Conservation (phyloP, 208 protist species). For the Vickermania ingenoplastis region DNA sequence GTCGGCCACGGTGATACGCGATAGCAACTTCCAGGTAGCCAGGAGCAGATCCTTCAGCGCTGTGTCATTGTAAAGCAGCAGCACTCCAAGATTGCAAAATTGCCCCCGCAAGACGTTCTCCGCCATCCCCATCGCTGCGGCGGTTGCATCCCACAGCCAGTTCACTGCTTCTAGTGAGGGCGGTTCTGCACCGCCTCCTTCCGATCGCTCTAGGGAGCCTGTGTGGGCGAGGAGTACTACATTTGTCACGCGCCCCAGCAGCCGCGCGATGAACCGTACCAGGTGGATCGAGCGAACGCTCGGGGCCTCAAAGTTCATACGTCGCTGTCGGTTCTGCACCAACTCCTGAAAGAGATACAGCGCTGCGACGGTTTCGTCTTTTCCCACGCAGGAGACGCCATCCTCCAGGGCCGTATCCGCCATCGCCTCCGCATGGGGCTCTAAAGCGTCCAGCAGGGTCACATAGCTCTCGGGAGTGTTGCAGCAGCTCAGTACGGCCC, state of each 20-base stretch:
- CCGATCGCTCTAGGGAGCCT: neutral
- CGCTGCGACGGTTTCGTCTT: conserved; percentile 11
- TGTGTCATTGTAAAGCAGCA: conserved; percentile 38
- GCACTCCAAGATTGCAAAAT: conserved; percentile 49
- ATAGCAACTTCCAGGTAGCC: conserved; percentile 26
- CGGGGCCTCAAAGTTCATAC: conserved; percentile 23
- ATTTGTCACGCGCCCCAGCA: conserved; percentile 7
- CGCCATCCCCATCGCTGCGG: conserved; percentile 21
- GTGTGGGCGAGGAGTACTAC: conserved; percentile 5
- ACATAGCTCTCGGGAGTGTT: conserved; percentile 21
- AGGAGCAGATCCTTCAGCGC: conserved; percentile 21
- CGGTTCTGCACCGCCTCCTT: neutral
- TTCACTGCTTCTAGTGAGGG: conserved; percentile 13
- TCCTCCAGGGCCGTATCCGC: conserved; percentile 9
- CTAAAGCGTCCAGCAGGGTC: conserved; percentile 21
- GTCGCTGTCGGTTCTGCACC: conserved; percentile 26
- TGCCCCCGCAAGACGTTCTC: conserved; percentile 35
- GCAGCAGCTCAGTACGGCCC: conserved; percentile 23
- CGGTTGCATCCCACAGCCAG: conserved; percentile 44
- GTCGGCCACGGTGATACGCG: conserved; percentile 11
- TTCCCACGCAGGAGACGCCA: neutral
- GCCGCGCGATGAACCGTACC: conserved; percentile 15
- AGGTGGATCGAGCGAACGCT: conserved; percentile 13
- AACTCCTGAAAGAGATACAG: conserved; percentile 28
- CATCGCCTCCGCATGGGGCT: conserved; percentile 15